phyloP scores from a whole-genome alignment of 805 yeast species.

The Ogataea degrootiae region DNA sequence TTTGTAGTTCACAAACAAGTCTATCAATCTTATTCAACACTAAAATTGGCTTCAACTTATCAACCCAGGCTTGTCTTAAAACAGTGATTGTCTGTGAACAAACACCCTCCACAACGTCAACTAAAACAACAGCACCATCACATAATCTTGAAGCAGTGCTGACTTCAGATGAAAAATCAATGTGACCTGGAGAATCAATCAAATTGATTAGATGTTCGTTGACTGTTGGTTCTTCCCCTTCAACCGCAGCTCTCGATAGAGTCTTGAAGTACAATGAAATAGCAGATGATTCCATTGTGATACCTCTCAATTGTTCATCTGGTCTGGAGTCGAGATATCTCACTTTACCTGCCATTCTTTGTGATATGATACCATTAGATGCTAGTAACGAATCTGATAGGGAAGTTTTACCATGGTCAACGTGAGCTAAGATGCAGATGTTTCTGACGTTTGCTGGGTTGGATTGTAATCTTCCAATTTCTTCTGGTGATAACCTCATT shows the following conservation, averaged over 20 bases:
- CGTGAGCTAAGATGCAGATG: slow-evolving; percentile 95
- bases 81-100: slow-evolving; percentile 97
- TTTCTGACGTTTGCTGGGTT: slow-evolving; percentile 72
- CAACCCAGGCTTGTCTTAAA: slow-evolving; percentile 92
- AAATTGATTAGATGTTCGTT: slow-evolving; percentile 83
- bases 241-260: slow-evolving; percentile 29
- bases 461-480: slow-evolving; percentile 61
- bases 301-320: slow-evolving; percentile 94
- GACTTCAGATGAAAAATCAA: slow-evolving; percentile 94
- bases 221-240: slow-evolving; percentile 27
- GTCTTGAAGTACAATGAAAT: slow-evolving; percentile 87
- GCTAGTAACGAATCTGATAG: slow-evolving; percentile 88
- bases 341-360: slow-evolving; percentile 90
- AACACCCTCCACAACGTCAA: slow-evolving; percentile 97
- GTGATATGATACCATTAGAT: slow-evolving; percentile 94
- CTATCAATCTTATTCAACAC: slow-evolving; percentile 92
- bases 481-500: slow-evolving; percentile 59
- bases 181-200: slow-evolving; percentile 99
- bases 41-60: slow-evolving; percentile 78
- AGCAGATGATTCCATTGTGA: slow-evolving; percentile 96
- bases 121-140: slow-evolving; percentile 93
- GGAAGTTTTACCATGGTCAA: slow-evolving; percentile 97
- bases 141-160: slow-evolving; percentile 93
- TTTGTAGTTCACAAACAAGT: slow-evolving; percentile 71
- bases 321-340: slow-evolving; percentile 89